phyloP scores from a whole-genome alignment of 2,329 filamentous ascomycete genomes.

The Daldinia sp. region DNA sequence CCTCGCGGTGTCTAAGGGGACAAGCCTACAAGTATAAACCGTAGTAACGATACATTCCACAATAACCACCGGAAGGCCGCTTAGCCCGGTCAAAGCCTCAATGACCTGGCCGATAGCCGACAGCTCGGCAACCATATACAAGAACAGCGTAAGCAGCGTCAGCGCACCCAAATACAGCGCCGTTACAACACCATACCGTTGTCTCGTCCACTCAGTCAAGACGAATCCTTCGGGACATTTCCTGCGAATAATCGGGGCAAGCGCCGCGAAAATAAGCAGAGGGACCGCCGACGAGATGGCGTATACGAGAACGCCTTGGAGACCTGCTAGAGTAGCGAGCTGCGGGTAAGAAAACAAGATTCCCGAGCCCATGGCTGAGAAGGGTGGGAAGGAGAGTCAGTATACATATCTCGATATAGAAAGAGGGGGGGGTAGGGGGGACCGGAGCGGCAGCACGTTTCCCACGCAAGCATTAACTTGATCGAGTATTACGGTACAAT shows the following conservation, averaged over 20 bases:
- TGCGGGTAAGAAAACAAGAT: conserved; percentile 86
- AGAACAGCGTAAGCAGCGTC: conserved; percentile 81
- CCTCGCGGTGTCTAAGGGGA: background rate
- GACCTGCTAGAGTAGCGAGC: conserved; percentile 78
- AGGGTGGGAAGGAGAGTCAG: conserved; percentile 57
- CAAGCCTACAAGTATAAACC: conserved; percentile 76
- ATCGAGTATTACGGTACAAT: conserved; percentile 97
- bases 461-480: conserved; percentile 99
- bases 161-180: conserved; percentile 79
- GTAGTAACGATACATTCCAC: conserved; percentile 81
- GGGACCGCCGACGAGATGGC: conserved; percentile 76
- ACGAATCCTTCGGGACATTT: conserved; percentile 87
- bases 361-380: conserved; percentile 79
- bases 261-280: conserved; percentile 74
- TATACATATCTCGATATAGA: conserved; percentile 39
- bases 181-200: conserved; percentile 75
- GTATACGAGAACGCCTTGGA: conserved; percentile 82
- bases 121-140: conserved; percentile 88
- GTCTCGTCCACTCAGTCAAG: conserved; percentile 82
- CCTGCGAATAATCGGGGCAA: conserved; percentile 79
- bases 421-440: conserved; percentile 47
- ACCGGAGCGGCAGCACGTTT: conserved; percentile 91
- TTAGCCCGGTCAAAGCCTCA: conserved; percentile 74
- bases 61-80: conserved; percentile 78
- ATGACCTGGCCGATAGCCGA: conserved; percentile 84